Evolutionary conservation across 2,329 filamentous ascomycete species (phyloP), one percentile per base, ranked within the genome.

Genomic region (Colletotrichum incanum): DNA sequence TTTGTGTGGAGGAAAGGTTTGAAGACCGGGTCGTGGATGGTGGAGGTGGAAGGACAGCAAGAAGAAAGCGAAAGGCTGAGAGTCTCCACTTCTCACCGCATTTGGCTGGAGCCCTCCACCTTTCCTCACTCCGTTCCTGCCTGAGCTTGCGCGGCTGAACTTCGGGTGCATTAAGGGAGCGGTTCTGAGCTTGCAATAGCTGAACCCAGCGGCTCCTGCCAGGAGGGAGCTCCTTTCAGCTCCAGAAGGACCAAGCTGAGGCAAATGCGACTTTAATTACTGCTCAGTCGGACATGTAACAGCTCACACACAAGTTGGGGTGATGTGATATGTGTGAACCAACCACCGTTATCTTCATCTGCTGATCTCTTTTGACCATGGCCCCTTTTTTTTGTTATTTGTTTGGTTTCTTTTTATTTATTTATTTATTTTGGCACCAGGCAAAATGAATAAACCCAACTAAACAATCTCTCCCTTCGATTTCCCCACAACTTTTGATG

Each of bases 1-100:
- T 69, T 69, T 72, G 65, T 72, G 69, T 72, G 65, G 69, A 69
- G 58, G 69, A 64, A 69, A 69, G 65, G 54, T 69, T 72, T 69
- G 65, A 72, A 52, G 50, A 59, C 31, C 56, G 31, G 52, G 31
- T 23, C 31, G 20, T 37, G 50, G 50, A 34, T n/a, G 52, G 52
- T 37, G 55, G 54, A 59, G 41, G 60, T 62, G 56, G 58, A 68
- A 68, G 68, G 68, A 71, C 68, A 71, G 65, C 52, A 59, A 69
- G 20, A 64, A 69, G 65, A 72, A 72, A 69, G 65, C 45, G 45
- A 72, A 66, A 72, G 69, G 69, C 65, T 72, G 54, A 69, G 31
- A 54, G 20, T 59, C 65, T 31, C 69, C 69, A 72, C 69, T 56
- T 28, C 54, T 54, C 65, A 65, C 65, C 59, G 58, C 69, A 69